These are phyloP conservation scores for Inga oerstediana DNA, from an alignment of 306 rosid species.

Conservation along the genomic window DNA sequence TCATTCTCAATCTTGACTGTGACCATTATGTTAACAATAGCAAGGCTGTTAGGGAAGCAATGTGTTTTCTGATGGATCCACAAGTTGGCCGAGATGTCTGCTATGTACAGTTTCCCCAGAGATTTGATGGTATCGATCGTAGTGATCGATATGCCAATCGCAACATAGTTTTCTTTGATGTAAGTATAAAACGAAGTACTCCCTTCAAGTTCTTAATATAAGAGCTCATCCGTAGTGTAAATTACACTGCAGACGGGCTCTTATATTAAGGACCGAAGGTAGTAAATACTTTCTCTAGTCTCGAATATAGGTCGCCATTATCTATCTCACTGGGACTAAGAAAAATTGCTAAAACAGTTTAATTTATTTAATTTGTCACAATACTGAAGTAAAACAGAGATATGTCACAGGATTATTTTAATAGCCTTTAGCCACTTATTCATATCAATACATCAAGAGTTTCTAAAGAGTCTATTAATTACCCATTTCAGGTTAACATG, in stretches of 20 bases:
- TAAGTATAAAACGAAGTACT: conserved; percentile 48
- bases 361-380: neutral
- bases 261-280: no score
- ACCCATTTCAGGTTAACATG: conserved; percentile 87
- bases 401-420: neutral
- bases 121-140: conserved; percentile 96
- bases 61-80: conserved; percentile 99
- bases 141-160: conserved; percentile 99
- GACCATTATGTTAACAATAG: conserved; percentile 98
- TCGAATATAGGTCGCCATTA: neutral
- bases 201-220: no score
- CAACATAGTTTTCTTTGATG: conserved; percentile 97
- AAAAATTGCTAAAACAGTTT: neutral
- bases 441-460: neutral
- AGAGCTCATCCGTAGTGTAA: no score
- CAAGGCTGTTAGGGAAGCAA: conserved; percentile 94
- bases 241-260: no score
- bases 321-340: neutral
- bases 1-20: conserved; percentile 96
- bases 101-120: conserved; percentile 95
- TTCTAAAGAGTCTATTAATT: conserved; percentile 28
- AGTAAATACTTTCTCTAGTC: neutral
- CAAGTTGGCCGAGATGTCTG: conserved; percentile 81
- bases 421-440: neutral
- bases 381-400: conserved; percentile 17